Evolutionary conservation across 805 yeast genomes (phyloP), one percentile per base, ranked within the genome.

Genomic region (Pichia cephalocereana): DNA sequence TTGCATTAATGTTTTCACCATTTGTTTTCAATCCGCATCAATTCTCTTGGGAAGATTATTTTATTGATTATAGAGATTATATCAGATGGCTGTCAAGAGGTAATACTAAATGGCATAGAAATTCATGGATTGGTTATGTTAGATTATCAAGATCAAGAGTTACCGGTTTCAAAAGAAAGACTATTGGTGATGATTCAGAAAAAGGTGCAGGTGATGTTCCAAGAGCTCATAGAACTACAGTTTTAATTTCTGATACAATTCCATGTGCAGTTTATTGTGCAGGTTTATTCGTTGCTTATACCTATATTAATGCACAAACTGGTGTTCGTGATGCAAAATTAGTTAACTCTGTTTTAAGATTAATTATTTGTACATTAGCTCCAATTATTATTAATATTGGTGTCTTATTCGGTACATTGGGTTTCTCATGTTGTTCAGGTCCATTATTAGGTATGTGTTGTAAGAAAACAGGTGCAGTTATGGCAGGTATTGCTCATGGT

Each of bases 21-120:
- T 89, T 91, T 67, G 63, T 93, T 52, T 93, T 88, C 80, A 93
- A 93, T 71, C 99, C 99, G 43, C 97, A 91, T 71, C 98, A 93
- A 74, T 93, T 90, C 68, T 81, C 96, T 45, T 84, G 95, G 90
- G 86, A 83, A 65, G 97, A 90, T 70, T 91, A 85, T 79, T 88
- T 91, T 70, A 80, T 91, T 65, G 99, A 93, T 68, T 93, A 93
- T 78, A 80, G 96, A 68, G 96, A 88, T 64, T 93, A 79, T 70
- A 83, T 90, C 62, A 79, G 87, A 72, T 85, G 95, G 95, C 72
- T 85, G 61, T 80, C 88, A n/a, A 82, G 93, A 75, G 95, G 95
- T 77, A 85, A 85, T 71, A 81, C 85, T 58, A 82, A 83, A 65
- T 85, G 87, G 83, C 91, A 85, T 71, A 81, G 87, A 74, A 83